A percentile compares a stretch with the other conserved stretches of the same genome.
These are phyloP conservation scores for Cladosporium sp. DNA, from an alignment of 2,329 filamentous ascomycete genomes.

Conservation along the genomic window DNA sequence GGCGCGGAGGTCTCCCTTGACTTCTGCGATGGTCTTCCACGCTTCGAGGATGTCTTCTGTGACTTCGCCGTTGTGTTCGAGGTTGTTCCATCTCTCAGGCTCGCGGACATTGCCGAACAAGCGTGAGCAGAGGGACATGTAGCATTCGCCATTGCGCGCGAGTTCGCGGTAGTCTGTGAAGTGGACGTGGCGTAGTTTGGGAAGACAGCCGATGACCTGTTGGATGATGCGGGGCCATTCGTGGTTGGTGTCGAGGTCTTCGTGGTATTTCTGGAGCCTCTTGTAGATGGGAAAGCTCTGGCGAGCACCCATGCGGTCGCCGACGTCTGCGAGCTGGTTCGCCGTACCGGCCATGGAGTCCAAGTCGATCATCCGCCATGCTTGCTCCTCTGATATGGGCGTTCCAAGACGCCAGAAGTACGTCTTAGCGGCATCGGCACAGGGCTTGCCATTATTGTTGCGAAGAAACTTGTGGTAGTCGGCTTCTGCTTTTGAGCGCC, in stretches of 20 bases:
- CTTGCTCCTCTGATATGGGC: not conserved
- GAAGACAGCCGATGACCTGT: not conserved
- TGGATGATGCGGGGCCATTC: constrained; percentile 3
- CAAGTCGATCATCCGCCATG: not conserved
- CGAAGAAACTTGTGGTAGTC: constrained; percentile 3
- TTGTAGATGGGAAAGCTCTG: constrained; percentile 17
- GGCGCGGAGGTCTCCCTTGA: constrained; percentile 13
- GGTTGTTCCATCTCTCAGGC: constrained; percentile 16
- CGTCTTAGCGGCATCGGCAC: not conserved
- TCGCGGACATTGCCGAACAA: constrained; percentile 15
- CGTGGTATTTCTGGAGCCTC: constrained; percentile 3
- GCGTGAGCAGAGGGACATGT: constrained; percentile 14
- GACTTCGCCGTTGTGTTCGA: constrained; percentile 14
- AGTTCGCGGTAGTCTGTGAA: constrained; percentile 19
- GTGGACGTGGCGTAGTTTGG: constrained; percentile 11
- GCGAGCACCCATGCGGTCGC: constrained; percentile 15
- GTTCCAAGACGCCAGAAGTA: not conserved
- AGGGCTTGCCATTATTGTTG: constrained; percentile 13
- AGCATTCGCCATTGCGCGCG: constrained; percentile 9
- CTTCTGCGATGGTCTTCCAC: constrained; percentile 8
- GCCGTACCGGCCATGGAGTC: constrained; percentile 2
- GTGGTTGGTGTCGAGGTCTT: not conserved
- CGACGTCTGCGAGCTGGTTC: not conserved
- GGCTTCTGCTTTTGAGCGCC: constrained; percentile 2
- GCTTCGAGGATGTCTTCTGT: constrained; percentile 8